Base-by-base conservation (phyloP, 495 filamentous ascomycete species). In the Podospora bellae-mahoneyi region DNA sequence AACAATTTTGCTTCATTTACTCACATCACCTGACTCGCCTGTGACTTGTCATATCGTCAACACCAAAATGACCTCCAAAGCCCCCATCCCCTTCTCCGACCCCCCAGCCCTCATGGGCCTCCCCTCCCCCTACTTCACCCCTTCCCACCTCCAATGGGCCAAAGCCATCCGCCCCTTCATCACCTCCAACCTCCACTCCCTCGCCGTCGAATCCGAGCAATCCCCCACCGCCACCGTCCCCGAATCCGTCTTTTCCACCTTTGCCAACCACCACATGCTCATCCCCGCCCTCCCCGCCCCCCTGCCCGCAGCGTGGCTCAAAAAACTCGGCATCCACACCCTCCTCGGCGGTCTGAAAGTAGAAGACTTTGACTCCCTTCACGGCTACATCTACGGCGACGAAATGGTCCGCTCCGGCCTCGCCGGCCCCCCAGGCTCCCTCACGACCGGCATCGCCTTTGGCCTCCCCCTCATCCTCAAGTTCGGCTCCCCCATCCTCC, bases 281-380 rank as follows among this genome's bases (percentile, higher is more conserved):
- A 73, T 90, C 56, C 87, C 89, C 0, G 86, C 83, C 44, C 81
- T 92, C 62, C 86, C 89, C 0, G 82, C 89, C 0, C 90, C 90
- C 2, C 75, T 93, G 57, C 90, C 90, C 0, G 85, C 90, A 18
- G 80, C 81, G 55, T 89, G 88, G 88, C 79, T 91, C 57, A 88
- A 89, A 73, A 81, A 80, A 4, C 68, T 89, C 30, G 89, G 88
- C 2, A 86, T 93, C 60, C 77, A 86, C 64, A 84, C 89, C 66
- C 84, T 92, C 15, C 78, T 88, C 1, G 89, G 88, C n/a, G 82
- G 76, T 5, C 81, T 92, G 26, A 87, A 86, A 69, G 87, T 92
- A 5, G 89, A 91, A 71, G 89, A 92, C 10, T 92, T 88, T 78
- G 90, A 91, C 71, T 90, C 90, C 69, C 76, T 92, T 28, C 89